These are phyloP conservation scores for Syzygium aromaticum DNA, from an alignment of 345 rosid species.

Conservation along the genomic window DNA sequence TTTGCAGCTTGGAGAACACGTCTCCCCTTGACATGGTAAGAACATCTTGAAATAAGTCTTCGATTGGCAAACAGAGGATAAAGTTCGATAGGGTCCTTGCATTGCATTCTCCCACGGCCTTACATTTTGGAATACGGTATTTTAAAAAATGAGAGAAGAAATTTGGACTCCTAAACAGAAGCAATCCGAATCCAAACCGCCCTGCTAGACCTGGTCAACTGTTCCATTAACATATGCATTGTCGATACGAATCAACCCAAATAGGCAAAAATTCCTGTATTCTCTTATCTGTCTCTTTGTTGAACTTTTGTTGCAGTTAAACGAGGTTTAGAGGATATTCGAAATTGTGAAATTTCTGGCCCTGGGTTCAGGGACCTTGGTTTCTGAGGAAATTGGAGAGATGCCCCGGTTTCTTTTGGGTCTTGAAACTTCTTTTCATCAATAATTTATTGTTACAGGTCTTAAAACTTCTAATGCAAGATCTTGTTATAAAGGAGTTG, in stretches of 20 bases:
- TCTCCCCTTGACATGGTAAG: conserved; percentile 71
- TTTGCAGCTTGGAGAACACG: conserved; percentile 83
- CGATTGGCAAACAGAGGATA: neutral
- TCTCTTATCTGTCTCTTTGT: neutral
- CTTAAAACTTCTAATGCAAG: neutral
- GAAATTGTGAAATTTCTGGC: neutral
- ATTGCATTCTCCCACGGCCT: neutral
- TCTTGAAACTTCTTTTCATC: neutral
- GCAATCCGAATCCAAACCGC: neutral
- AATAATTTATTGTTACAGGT: neutral
- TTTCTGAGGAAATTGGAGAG: neutral
- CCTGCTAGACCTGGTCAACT: neutral
- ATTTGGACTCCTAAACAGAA: neutral
- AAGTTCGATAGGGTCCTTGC: neutral
- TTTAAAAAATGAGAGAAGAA: neutral
- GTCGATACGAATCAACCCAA: neutral
- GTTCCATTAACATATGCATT: neutral
- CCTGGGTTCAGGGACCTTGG: neutral
- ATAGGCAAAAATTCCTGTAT: neutral
- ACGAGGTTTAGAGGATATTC: neutral
- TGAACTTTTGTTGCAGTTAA: neutral
- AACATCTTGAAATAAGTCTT: neutral
- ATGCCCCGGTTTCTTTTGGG: neutral
- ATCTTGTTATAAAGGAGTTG: neutral
- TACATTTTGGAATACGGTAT: neutral